Evolutionary conservation across 1,284 basidiomycete species (phyloP).

Genomic region (Pulchroboletus neoregius): DNA sequence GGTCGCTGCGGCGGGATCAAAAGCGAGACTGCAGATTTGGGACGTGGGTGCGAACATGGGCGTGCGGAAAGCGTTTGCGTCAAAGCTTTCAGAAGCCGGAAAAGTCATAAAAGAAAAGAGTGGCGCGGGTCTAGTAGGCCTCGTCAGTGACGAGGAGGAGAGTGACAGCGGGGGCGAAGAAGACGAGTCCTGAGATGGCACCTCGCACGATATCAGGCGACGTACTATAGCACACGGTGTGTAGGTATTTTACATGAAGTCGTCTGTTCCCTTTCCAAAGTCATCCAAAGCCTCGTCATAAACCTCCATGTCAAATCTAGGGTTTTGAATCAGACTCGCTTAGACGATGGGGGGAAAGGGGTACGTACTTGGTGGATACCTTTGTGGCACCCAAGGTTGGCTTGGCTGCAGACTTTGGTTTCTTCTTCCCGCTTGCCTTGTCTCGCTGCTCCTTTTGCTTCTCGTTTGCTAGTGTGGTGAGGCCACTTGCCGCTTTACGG

Average conservation of each 20-base stretch:
- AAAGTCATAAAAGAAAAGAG: conserved; percentile 62
- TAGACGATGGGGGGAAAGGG: conserved; percentile 3
- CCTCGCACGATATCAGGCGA: background rate
- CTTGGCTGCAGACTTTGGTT: conserved; percentile 68
- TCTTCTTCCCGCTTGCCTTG: conserved; percentile 86
- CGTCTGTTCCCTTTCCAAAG: conserved; percentile 62
- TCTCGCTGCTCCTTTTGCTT: conserved; percentile 89
- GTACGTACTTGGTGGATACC: conserved; percentile 53
- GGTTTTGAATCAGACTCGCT: conserved; percentile 9
- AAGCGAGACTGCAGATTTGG: conserved; percentile 93
- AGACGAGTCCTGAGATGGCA: conserved; percentile 15
- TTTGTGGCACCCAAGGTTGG: conserved; percentile 74
- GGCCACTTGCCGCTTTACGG: conserved; percentile 75
- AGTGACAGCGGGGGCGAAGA: conserved; percentile 51
- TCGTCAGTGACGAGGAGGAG: conserved; percentile 67
- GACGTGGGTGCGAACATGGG: conserved; percentile 80
- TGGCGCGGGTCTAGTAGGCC: conserved; percentile 65
- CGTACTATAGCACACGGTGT: conserved; percentile 13
- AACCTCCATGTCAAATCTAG: conserved; percentile 70
- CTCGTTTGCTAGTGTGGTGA: conserved; percentile 87
- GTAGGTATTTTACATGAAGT: conserved; percentile 63
- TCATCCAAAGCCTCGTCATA: conserved; percentile 88
- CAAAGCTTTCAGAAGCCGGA: conserved; percentile 70
- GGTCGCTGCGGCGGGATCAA: conserved; percentile 89
- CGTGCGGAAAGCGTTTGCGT: conserved; percentile 73